These are phyloP conservation scores for Daldinia eschscholtzii DNA, from an alignment of 2,329 filamentous ascomycete species.

Conservation along the genomic window DNA sequence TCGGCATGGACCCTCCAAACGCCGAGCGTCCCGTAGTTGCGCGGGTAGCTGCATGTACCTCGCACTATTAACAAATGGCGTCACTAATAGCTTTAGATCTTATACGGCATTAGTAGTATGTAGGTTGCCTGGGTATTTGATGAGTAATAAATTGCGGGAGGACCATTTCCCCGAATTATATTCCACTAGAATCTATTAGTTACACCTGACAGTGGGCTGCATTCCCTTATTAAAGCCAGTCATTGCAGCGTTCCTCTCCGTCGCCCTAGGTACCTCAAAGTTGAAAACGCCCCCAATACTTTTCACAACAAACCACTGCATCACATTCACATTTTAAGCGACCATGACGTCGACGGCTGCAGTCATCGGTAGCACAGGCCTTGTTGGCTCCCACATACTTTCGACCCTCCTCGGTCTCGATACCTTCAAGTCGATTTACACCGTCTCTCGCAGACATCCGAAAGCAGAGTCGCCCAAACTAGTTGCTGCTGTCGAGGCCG, in stretches of 20 bases:
- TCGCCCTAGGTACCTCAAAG: not conserved
- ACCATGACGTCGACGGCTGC: conserved; percentile 62
- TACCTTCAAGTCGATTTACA: conserved; percentile 67
- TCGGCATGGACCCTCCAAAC: not conserved
- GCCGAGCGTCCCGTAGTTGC: not conserved
- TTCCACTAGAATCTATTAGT: not conserved
- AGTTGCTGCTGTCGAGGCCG: conserved; percentile 73
- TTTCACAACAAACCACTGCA: not conserved
- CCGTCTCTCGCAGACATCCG: conserved; percentile 76
- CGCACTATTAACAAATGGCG: conserved; percentile 1
- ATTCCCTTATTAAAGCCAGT: not conserved
- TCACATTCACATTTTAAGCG: not conserved
- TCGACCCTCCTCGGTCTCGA: conserved; percentile 68
- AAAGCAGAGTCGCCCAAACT: conserved; percentile 70
- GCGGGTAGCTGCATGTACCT: not conserved
- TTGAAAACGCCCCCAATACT: not conserved
- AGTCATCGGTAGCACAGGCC: conserved; percentile 75
- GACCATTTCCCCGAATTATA: conserved; percentile 25
- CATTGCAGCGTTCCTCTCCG: not conserved
- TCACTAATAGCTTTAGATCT: not conserved
- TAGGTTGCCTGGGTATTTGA: not conserved
- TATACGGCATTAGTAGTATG: not conserved
- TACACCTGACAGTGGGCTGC: not conserved
- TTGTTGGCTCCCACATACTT: conserved; percentile 81
- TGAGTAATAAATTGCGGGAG: conserved; percentile 17